Evolutionary conservation across 768 basidiomycete genomes (phyloP).

Genomic region (Leucogyrophana mollusca): DNA sequence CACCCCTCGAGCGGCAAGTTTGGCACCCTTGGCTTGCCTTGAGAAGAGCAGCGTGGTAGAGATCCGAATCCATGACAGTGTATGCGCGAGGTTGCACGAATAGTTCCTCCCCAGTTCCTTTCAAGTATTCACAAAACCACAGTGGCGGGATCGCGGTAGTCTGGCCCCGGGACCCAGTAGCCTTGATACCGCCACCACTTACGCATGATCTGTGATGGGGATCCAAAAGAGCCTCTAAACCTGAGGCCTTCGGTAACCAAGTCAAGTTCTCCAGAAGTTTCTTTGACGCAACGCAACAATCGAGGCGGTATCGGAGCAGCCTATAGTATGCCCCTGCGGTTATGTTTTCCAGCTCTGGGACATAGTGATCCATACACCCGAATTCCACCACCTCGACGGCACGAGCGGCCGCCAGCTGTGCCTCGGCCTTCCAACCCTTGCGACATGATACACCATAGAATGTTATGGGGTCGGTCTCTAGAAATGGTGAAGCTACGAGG

Average conservation of each 20-base stretch:
- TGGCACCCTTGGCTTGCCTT: not conserved
- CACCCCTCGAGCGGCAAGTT: too few species aligned
- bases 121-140: not conserved
- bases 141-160: not conserved
- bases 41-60: not conserved
- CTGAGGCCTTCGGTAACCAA: constrained; percentile 3
- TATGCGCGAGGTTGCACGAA: not conserved
- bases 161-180: not conserved
- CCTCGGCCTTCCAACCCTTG: constrained; percentile 16
- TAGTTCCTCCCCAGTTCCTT: not conserved
- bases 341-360: constrained; percentile 38
- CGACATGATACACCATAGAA: constrained; percentile 27
- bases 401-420: constrained; percentile 17
- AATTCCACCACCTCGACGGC: constrained; percentile 18
- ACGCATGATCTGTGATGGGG: not conserved
- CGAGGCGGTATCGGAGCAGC: constrained; percentile 39
- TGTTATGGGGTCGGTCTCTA: constrained; percentile 15
- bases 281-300: constrained; percentile 28
- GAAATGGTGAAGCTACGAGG: constrained; percentile 9
- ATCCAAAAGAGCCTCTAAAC: not conserved
- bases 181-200: too few species aligned
- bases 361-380: constrained; percentile 14
- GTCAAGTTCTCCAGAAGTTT: constrained; percentile 5
- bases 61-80: not conserved
- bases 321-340: constrained; percentile 39